phyloP scores from a whole-genome alignment of 768 basidiomycete species.

The Neoboletus subvelutipes region DNA sequence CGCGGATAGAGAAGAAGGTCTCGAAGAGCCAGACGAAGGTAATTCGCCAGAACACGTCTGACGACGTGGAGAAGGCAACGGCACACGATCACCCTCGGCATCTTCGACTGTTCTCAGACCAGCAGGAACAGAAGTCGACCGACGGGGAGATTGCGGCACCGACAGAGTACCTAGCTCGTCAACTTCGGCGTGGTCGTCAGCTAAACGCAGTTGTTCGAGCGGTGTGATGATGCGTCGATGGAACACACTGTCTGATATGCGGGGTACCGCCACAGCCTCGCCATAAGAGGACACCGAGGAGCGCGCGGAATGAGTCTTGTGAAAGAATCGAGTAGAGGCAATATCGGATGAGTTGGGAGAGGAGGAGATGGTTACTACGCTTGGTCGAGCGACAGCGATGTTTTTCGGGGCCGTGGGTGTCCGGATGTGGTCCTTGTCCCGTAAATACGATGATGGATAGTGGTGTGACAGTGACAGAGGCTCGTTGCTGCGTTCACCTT shows the following conservation, averaged over 20 bases:
- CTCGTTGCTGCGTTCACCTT: slow-evolving; percentile 4
- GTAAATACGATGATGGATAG: slow-evolving; percentile 3
- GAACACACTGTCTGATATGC: slow-evolving; percentile 35
- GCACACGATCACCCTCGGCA: slow-evolving; percentile 2
- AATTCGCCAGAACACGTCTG: slow-evolving; percentile 15
- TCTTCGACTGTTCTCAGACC: slow-evolving; percentile 7
- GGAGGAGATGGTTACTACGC: slow-evolving; percentile 55
- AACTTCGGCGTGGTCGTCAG: slow-evolving; percentile 21
- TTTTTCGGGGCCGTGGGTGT: slow-evolving; percentile 6
- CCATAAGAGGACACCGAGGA: slow-evolving; percentile 62
- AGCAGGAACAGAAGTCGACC: slow-evolving; percentile 20
- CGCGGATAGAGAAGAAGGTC: slow-evolving; percentile 42
- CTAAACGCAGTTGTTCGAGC: slow-evolving; percentile 48
- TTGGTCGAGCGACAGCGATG: slow-evolving; percentile 35
- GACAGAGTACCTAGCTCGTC: not conserved
- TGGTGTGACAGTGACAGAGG: slow-evolving; percentile 8
- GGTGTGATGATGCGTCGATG: slow-evolving; percentile 56
- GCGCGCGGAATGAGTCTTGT: slow-evolving; percentile 44
- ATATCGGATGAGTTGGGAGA: slow-evolving; percentile 62
- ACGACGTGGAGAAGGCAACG: slow-evolving; percentile 12
- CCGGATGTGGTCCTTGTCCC: slow-evolving; percentile 5
- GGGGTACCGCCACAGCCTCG: slow-evolving; percentile 37
- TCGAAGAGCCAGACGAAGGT: slow-evolving; percentile 33
- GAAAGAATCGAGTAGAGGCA: slow-evolving; percentile 53
- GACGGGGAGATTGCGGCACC: slow-evolving; percentile 15